These are phyloP conservation scores for Maudiozyma serrabonitensis DNA, from an alignment of 805 yeast genomes.

Conservation along the genomic window DNA sequence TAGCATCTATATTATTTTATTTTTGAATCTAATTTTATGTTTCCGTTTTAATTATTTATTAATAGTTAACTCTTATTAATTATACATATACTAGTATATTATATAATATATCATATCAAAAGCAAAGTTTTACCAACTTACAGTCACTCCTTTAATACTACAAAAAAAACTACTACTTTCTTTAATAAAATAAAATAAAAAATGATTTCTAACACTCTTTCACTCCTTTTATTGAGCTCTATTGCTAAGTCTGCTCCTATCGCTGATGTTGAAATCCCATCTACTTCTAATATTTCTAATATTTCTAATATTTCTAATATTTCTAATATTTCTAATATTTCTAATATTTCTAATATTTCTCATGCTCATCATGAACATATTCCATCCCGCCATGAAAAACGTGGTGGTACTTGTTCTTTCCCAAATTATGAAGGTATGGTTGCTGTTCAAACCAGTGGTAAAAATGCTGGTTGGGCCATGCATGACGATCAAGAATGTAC, in stretches of 20 bases:
- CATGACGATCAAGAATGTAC: conserved; percentile 63
- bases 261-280: neutral
- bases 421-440: conserved; percentile 64
- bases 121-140: neutral
- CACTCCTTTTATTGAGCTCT: neutral
- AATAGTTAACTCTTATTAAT: no score
- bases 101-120: neutral
- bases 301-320: no score
- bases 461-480: conserved; percentile 83
- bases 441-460: conserved; percentile 45
- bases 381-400: neutral
- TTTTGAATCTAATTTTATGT: no score
- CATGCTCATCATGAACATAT: neutral
- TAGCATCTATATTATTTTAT: neutral
- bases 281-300: neutral
- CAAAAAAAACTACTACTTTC: neutral
- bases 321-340: no score
- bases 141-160: neutral
- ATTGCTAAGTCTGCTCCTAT: neutral
- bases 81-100: no score
- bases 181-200: neutral
- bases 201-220: neutral
- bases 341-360: no score
- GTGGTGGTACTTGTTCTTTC: conserved; percentile 41
- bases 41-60: no score